phyloP scores from a whole-genome alignment of 2,329 filamentous ascomycete genomes.

The Sclerotinia nivalis region DNA sequence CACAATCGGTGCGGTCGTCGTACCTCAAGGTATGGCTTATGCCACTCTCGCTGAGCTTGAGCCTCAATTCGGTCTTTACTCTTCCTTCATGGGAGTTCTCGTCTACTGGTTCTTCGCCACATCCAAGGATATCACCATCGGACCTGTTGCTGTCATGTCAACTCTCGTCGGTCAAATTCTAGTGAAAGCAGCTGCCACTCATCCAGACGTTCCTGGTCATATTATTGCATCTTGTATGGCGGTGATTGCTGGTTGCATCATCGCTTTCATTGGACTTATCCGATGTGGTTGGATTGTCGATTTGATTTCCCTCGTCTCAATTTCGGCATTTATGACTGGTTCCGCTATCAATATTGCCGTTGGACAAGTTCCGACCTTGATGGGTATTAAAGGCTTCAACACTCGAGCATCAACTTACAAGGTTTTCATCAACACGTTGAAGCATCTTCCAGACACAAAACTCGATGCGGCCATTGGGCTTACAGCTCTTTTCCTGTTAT shows the following conservation, averaged over 20 bases:
- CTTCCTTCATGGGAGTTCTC: slow-evolving; percentile 92
- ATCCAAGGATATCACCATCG: slow-evolving; percentile 97
- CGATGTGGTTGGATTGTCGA: slow-evolving; percentile 90
- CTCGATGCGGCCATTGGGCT: slow-evolving; percentile 88
- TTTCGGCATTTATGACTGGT: slow-evolving; percentile 96
- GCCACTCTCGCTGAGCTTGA: slow-evolving; percentile 78
- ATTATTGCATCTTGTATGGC: slow-evolving; percentile 77
- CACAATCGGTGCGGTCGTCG: slow-evolving; percentile 73
- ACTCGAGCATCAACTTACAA: slow-evolving; percentile 77
- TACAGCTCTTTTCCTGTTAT: slow-evolving; percentile 77
- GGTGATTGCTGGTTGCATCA: slow-evolving; percentile 74
- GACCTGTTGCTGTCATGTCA: slow-evolving; percentile 95
- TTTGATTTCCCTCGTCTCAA: slow-evolving; percentile 84
- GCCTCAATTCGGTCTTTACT: slow-evolving; percentile 84
- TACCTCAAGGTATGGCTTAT: slow-evolving; percentile 98
- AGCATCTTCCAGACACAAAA: slow-evolving; percentile 64
- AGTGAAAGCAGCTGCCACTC: slow-evolving; percentile 55
- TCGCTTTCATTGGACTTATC: slow-evolving; percentile 75
- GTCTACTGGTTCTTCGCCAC: slow-evolving; percentile 98
- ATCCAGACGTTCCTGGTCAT: slow-evolving; percentile 61
- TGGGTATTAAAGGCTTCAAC: slow-evolving; percentile 71
- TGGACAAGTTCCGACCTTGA: slow-evolving; percentile 78
- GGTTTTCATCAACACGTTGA: slow-evolving; percentile 81
- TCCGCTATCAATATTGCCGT: slow-evolving; percentile 85
- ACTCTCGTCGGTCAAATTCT: slow-evolving; percentile 86